phyloP scores from a whole-genome alignment of 108 stramenopile species.

The Schizochytrium sp. region DNA sequence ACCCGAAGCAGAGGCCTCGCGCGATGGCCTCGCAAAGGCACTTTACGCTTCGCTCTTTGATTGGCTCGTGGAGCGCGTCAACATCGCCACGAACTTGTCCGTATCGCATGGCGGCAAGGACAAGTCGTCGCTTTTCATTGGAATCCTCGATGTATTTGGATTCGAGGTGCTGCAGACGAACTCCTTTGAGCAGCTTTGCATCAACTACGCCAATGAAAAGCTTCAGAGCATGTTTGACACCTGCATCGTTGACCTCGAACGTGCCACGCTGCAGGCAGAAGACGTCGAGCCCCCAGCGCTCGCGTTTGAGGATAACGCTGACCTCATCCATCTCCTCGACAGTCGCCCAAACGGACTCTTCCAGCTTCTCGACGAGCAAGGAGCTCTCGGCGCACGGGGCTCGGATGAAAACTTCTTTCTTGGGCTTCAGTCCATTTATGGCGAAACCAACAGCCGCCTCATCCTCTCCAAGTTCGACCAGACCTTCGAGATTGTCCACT shows the following conservation, averaged over 20 bases:
- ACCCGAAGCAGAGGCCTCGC: conserved; percentile 69
- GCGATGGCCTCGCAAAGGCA: conserved; percentile 88
- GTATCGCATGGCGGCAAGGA: neutral
- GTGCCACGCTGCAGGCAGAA: conserved; percentile 43
- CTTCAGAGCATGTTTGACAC: conserved; percentile 55
- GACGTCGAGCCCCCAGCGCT: conserved; percentile 51
- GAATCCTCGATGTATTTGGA: conserved; percentile 57
- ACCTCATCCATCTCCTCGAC: conserved; percentile 93
- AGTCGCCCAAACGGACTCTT: conserved; percentile 54
- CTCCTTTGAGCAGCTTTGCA: conserved; percentile 50
- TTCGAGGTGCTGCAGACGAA: conserved; percentile 53
- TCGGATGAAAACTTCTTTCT: conserved; percentile 43
- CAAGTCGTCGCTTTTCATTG: neutral
- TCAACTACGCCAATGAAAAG: conserved; percentile 52
- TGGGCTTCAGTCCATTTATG: neutral
- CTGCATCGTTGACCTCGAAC: conserved; percentile 50
- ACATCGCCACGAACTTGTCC: conserved; percentile 53
- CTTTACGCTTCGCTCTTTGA: conserved; percentile 80
- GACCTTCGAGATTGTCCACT: conserved; percentile 34
- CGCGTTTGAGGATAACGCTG: conserved; percentile 89
- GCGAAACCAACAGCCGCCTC: neutral
- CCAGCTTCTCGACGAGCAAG: conserved; percentile 62
- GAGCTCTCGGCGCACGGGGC: conserved; percentile 65
- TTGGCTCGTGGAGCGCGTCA: conserved; percentile 76
- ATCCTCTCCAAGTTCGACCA: neutral